Evolutionary conservation across 208 protist species (phyloP).

Genomic region (Crithidia thermophila): DNA sequence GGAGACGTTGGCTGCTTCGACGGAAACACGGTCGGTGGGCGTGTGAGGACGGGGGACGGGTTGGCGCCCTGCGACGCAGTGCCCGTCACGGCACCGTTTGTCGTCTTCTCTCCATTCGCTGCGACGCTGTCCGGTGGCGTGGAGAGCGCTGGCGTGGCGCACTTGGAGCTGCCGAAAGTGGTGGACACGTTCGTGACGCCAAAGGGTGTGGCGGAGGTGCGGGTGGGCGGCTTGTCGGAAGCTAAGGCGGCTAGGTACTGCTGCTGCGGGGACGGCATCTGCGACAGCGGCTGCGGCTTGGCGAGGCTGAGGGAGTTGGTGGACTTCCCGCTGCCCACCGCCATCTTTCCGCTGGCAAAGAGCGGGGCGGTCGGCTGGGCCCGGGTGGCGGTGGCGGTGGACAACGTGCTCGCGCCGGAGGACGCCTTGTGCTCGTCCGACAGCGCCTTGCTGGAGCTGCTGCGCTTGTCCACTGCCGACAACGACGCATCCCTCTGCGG

Average conservation of each 20-base stretch:
- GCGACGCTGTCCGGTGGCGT: too few species aligned
- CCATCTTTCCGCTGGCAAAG: neutral
- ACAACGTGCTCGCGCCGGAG: too few species aligned
- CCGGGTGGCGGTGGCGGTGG: too few species aligned
- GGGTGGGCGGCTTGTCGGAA: neutral
- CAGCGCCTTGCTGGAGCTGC: too few species aligned
- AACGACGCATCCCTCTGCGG: too few species aligned
- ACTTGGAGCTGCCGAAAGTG: constrained; percentile 4
- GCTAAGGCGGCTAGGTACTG: neutral
- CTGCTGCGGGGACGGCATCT: neutral
- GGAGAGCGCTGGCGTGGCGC: neutral
- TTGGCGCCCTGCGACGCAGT: too few species aligned
- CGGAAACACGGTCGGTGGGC: neutral
- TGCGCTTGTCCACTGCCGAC: too few species aligned
- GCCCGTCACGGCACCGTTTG: too few species aligned
- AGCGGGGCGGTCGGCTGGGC: too few species aligned
- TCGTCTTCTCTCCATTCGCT: too few species aligned
- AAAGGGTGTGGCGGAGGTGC: neutral
- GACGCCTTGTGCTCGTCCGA: too few species aligned
- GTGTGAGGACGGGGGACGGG: neutral
- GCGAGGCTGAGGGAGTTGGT: too few species aligned
- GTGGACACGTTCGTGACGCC: neutral
- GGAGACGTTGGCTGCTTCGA: neutral
- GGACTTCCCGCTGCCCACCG: neutral
- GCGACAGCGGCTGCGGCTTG: neutral